Conservation (phyloP, 1,139 yeast genomes). For the Hemisphaericaspora lyxosophila region DNA sequence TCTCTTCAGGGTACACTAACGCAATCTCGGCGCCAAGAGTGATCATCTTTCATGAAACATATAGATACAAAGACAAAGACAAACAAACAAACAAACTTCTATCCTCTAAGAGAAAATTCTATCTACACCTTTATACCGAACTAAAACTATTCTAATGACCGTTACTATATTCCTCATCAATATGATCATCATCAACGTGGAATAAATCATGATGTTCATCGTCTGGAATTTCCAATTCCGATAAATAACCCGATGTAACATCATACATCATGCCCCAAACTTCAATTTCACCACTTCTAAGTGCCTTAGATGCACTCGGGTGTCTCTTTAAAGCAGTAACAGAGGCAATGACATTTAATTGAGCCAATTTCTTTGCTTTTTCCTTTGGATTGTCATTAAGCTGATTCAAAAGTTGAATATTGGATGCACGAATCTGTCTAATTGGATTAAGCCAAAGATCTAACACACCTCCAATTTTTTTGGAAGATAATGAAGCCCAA, state of each 20-base stretch:
- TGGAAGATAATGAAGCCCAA: slow-evolving; percentile 76
- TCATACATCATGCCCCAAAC: slow-evolving; percentile 90
- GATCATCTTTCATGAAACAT: too few relatives aligned
- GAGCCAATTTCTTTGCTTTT: slow-evolving; percentile 67
- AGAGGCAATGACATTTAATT: slow-evolving; percentile 70
- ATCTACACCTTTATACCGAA: too few relatives aligned
- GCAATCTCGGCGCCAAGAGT: too few relatives aligned
- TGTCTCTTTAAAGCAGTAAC: slow-evolving; percentile 62
- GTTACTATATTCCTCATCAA: slow-evolving; percentile 26
- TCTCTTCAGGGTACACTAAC: too few relatives aligned
- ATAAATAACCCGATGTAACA: slow-evolving; percentile 72
- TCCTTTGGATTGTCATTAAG: slow-evolving; percentile 48
- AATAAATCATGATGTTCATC: slow-evolving; percentile 53
- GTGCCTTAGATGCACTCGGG: slow-evolving; percentile 73
- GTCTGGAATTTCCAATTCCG: slow-evolving; percentile 52
- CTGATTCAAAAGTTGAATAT: slow-evolving; percentile 48
- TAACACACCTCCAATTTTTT: slow-evolving; percentile 69
- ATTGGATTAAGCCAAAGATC: slow-evolving; percentile 79
- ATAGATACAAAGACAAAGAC: too few relatives aligned
- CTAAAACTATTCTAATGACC: slow-evolving; percentile 18
- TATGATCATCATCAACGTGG: slow-evolving; percentile 45
- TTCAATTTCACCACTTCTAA: slow-evolving; percentile 70
- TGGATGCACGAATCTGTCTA: slow-evolving; percentile 65
- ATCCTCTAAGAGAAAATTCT: too few relatives aligned
- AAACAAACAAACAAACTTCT: too few relatives aligned